phyloP scores from a whole-genome alignment of 371 early-diverging fungal species.

The Lichtheimia hyalospora region DNA sequence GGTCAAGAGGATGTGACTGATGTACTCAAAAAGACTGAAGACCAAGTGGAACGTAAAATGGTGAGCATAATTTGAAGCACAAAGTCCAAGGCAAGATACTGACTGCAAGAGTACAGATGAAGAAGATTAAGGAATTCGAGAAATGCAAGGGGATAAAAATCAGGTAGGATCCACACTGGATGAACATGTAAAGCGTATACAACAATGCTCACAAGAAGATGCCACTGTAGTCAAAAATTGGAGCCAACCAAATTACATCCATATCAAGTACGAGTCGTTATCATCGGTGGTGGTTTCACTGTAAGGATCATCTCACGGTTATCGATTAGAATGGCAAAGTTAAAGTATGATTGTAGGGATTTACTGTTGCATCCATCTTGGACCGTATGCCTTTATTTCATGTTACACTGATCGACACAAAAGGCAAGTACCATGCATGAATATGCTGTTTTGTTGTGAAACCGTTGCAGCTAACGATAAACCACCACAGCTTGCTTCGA shows the following conservation, averaged over 20 bases:
- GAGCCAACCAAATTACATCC: background rate
- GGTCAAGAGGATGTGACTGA: constrained; percentile 18
- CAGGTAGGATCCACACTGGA: background rate
- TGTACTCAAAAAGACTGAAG: constrained; percentile 31
- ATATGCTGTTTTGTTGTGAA: background rate
- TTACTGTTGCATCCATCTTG: constrained; percentile 42
- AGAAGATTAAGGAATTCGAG: background rate
- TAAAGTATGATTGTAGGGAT: constrained; percentile 27
- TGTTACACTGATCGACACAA: constrained; percentile 44
- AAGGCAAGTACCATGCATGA: constrained; percentile 29
- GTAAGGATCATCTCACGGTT: constrained; percentile 17
- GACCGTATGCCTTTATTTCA: constrained; percentile 47
- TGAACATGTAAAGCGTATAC: background rate
- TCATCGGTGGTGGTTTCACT: constrained; percentile 48
- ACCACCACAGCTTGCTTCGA: constrained; percentile 28
- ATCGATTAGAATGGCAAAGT: no score
- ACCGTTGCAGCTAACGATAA: background rate
- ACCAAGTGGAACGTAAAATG: constrained; percentile 30
- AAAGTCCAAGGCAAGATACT: background rate
- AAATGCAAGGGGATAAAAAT: background rate
- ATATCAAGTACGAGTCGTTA: constrained; percentile 25
- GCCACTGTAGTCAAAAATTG: background rate
- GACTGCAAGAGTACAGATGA: background rate
- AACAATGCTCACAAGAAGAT: no score
- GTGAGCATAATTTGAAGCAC: constrained; percentile 12